Percentiles rank a stretch among this genome's conserved stretches.
phyloP scores from a whole-genome alignment of 108 stramenopile genomes.

The Stephanodiscus minutulus region DNA sequence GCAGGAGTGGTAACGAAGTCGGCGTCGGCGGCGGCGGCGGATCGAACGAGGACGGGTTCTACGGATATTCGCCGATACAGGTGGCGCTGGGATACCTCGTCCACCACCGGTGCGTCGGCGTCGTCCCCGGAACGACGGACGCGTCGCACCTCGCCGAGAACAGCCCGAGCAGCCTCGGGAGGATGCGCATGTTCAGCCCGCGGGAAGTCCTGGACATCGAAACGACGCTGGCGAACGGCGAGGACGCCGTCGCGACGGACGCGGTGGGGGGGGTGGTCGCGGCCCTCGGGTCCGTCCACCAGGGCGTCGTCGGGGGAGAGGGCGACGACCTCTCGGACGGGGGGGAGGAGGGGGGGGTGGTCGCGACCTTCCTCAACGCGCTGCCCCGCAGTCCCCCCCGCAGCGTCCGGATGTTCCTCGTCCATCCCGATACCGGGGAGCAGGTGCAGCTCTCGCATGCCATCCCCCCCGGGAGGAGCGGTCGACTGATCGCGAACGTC shows the following conservation, averaged over 20 bases:
- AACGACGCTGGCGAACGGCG: conserved; percentile 46
- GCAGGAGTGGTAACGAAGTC: no score
- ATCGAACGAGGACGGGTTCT: not conserved
- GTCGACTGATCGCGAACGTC: conserved; percentile 27
- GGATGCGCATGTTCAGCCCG: conserved; percentile 28
- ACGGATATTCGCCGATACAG: conserved; percentile 41
- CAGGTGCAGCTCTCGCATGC: conserved; percentile 38
- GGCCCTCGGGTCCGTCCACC: no score
- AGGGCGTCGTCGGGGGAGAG: no score
- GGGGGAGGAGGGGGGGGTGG: conserved; percentile 20
- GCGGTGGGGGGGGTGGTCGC: no score
- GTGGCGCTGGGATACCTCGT: conserved; percentile 37
- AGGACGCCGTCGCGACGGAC: conserved; percentile 48
- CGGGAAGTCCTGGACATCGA: conserved; percentile 39
- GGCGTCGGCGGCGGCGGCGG: not conserved
- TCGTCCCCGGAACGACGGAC: conserved; percentile 50
- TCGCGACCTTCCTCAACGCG: conserved; percentile 44
- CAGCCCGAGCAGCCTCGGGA: conserved; percentile 25
- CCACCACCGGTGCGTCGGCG: conserved; percentile 46
- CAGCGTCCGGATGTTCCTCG: conserved; percentile 34
- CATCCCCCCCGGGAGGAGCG: conserved; percentile 45
- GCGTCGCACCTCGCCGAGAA: conserved; percentile 35
- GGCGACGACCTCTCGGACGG: not conserved
- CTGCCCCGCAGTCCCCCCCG: conserved; percentile 8
- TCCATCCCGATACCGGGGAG: conserved; percentile 36